A percentile compares a stretch with the other conserved stretches of the same genome.
phyloP scores from a whole-genome alignment of 441 rosid species.

The Breynia disticha region DNA sequence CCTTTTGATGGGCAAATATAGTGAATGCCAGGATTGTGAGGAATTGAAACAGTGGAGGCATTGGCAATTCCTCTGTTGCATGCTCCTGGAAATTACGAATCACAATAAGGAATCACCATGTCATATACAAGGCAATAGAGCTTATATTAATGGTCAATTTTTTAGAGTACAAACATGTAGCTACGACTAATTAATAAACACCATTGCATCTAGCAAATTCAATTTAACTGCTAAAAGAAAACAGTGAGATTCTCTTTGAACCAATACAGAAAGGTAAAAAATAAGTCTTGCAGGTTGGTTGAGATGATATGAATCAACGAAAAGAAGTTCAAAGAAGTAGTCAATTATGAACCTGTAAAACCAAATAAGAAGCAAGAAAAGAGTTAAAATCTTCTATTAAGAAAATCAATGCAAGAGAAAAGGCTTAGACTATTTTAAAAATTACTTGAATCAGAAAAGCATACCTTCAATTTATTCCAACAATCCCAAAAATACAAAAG shows the following conservation, averaged over 20 bases:
- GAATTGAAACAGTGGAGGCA: slow-evolving; percentile 93
- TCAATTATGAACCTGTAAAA: too few relatives aligned
- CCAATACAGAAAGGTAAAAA: too few relatives aligned
- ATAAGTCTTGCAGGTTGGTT: too few relatives aligned
- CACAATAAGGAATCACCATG: slow-evolving; percentile 3
- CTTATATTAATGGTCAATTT: neutral
- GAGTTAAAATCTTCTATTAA: neutral
- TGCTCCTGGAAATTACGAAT: slow-evolving; percentile 47
- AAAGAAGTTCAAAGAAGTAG: too few relatives aligned
- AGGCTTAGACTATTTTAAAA: neutral
- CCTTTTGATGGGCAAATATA: slow-evolving; percentile 72
- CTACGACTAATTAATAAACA: too few relatives aligned
- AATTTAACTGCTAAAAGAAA: too few relatives aligned
- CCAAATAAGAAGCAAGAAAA: too few relatives aligned
- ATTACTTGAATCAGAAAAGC: slow-evolving; percentile 1
- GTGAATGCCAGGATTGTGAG: slow-evolving; percentile 78
- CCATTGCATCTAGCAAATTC: too few relatives aligned
- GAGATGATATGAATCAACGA: too few relatives aligned
- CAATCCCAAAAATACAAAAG: slow-evolving; percentile 77
- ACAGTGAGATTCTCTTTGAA: too few relatives aligned
- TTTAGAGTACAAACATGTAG: neutral
- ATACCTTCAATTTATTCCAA: slow-evolving; percentile 66
- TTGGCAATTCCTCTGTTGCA: slow-evolving; percentile 56
- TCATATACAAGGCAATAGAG: slow-evolving; percentile 1
- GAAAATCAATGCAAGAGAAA: neutral